Conservation (phyloP, 768 basidiomycete genomes). For the Lactarius hengduanensis region DNA sequence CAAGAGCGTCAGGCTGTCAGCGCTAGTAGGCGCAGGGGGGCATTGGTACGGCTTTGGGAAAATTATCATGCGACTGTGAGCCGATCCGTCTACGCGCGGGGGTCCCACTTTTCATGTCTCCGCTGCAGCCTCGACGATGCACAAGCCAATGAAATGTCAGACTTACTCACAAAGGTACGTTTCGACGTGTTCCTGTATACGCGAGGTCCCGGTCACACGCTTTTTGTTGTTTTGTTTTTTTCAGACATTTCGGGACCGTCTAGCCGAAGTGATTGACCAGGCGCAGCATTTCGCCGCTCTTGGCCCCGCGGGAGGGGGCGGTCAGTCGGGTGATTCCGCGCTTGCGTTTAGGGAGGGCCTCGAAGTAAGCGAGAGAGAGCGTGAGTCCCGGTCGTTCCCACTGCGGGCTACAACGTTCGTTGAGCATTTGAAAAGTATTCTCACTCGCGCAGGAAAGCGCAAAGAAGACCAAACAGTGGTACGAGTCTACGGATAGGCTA, state of each 20-base stretch:
- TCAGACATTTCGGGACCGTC: conserved; percentile 76
- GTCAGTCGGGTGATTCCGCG: conserved; percentile 54
- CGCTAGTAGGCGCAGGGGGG: conserved; percentile 83
- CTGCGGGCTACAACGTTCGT: conserved; percentile 6
- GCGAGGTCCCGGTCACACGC: background rate
- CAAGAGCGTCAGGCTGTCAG: conserved; percentile 76
- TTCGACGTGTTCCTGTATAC: background rate
- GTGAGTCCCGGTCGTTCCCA: conserved; percentile 47
- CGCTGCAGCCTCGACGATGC: conserved; percentile 66
- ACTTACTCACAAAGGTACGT: conserved; percentile 63
- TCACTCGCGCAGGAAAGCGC: conserved; percentile 80
- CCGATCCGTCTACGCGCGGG: background rate
- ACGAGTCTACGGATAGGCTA: conserved; percentile 65
- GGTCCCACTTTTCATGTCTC: background rate
- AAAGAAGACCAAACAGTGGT: conserved; percentile 77
- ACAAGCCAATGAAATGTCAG: conserved; percentile 68
- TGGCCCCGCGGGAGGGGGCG: conserved; percentile 54
- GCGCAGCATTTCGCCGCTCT: conserved; percentile 83
- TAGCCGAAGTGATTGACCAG: conserved; percentile 80
- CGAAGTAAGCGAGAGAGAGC: conserved; percentile 87
- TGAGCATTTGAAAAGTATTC: conserved; percentile 58
- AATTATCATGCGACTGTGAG: conserved; percentile 79
- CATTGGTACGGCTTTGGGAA: conserved; percentile 93
- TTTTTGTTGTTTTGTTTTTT: conserved; percentile 14
- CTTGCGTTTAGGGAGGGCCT: conserved; percentile 87